Evolutionary conservation across 345 rosid genomes (phyloP).

Genomic region (Rhodamnia rubescens): DNA sequence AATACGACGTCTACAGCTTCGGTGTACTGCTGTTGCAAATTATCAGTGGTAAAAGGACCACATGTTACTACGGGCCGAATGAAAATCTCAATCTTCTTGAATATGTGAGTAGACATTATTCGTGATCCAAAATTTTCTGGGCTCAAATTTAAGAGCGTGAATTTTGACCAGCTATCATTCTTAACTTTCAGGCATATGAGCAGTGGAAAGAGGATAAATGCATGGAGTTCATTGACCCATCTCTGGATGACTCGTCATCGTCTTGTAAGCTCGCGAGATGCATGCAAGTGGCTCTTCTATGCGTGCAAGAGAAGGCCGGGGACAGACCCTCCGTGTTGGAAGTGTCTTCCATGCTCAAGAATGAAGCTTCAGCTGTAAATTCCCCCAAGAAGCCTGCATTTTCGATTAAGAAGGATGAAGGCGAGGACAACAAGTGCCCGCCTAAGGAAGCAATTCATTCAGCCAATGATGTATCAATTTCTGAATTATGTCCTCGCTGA

Average conservation of each 20-base stretch:
- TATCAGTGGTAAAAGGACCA: conserved; percentile 28
- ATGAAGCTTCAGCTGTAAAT: not conserved
- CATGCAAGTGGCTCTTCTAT: conserved; percentile 19
- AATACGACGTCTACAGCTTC: conserved; percentile 39
- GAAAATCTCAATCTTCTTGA: conserved; percentile 23
- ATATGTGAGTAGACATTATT: conserved; percentile 14
- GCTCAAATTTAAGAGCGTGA: not conserved
- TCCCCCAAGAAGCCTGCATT: conserved; percentile 25
- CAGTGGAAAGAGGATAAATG: conserved; percentile 8
- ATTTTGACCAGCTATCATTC: not conserved
- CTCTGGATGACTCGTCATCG: conserved; percentile 13
- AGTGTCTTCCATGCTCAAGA: conserved; percentile 10
- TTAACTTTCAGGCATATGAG: conserved; percentile 12
- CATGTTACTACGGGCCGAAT: conserved; percentile 10
- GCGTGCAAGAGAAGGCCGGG: conserved; percentile 16
- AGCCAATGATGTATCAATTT: conserved; percentile 8
- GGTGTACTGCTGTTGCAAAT: conserved; percentile 44
- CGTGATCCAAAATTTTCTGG: not conserved
- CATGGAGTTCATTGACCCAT: conserved; percentile 14
- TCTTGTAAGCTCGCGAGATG: conserved; percentile 8
- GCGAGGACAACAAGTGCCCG: not conserved
- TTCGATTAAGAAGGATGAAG: not conserved
- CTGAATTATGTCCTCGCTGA: conserved; percentile 20
- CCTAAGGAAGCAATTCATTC: conserved; percentile 6
- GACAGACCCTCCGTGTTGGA: conserved; percentile 24